These are phyloP conservation scores for Bisporella sp. DNA, from an alignment of 2,329 filamentous ascomycete species.

Conservation along the genomic window DNA sequence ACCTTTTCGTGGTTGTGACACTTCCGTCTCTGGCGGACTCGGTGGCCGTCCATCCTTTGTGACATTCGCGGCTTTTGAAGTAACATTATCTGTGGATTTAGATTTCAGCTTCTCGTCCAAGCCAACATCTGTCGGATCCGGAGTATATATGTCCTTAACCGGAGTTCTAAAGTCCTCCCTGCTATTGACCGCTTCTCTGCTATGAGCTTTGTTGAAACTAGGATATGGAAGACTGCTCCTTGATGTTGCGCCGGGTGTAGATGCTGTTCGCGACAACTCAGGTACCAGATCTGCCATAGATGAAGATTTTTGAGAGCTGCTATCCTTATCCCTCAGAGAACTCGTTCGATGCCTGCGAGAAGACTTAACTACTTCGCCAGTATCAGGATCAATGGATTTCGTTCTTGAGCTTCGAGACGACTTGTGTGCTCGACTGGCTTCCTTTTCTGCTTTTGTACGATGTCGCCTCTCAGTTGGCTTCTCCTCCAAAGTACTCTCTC, in stretches of 20 bases:
- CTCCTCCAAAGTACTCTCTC: constrained; percentile 13
- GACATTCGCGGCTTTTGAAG: constrained; percentile 35
- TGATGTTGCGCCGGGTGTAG: constrained; percentile 24
- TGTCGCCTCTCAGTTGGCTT: constrained; percentile 22
- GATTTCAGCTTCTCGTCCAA: constrained; percentile 39
- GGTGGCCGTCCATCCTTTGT: constrained; percentile 46
- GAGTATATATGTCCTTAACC: constrained; percentile 45
- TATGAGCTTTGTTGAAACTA: constrained; percentile 81
- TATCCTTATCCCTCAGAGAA: constrained; percentile 16
- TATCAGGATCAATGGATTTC: constrained; percentile 24
- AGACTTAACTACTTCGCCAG: constrained; percentile 23
- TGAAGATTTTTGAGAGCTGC: constrained; percentile 17
- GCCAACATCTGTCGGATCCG: constrained; percentile 65
- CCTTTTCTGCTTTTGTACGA: constrained; percentile 24
- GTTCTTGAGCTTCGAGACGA: constrained; percentile 23
- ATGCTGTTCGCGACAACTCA: constrained; percentile 33
- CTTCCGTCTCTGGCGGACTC: constrained; percentile 57
- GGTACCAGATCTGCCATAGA: constrained; percentile 43
- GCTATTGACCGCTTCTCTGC: constrained; percentile 74
- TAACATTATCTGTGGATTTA: constrained; percentile 39
- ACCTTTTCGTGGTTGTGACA: constrained; percentile 37
- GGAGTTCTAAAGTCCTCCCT: constrained; percentile 21
- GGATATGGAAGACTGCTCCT: constrained; percentile 59
- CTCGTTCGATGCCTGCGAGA: constrained; percentile 23
- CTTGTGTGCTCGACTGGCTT: constrained; percentile 26